Conservation (phyloP, 768 basidiomycete species). For the Boletus tomentosulus region DNA sequence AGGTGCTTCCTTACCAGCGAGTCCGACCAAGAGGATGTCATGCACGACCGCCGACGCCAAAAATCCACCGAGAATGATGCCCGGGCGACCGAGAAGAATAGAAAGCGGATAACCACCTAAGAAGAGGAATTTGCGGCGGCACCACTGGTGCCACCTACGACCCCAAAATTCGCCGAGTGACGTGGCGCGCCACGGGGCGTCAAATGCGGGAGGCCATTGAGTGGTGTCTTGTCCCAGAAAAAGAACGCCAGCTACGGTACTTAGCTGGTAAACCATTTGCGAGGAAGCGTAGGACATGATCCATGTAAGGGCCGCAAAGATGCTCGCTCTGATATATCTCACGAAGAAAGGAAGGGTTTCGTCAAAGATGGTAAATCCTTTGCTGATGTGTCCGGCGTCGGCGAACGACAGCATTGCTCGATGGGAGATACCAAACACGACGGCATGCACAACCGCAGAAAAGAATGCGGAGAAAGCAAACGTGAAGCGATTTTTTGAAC, state of each 20-base stretch:
- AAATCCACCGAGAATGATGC: neutral
- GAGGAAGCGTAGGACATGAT: slow-evolving; percentile 33
- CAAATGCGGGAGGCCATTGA: slow-evolving; percentile 33
- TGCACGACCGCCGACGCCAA: neutral
- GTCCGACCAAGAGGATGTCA: slow-evolving; percentile 40
- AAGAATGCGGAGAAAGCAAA: slow-evolving; percentile 37
- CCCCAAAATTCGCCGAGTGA: slow-evolving; percentile 38
- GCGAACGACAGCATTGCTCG: slow-evolving; percentile 43
- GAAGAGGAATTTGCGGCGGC: slow-evolving; percentile 30
- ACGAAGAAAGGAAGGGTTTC: slow-evolving; percentile 22
- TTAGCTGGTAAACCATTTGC: slow-evolving; percentile 30
- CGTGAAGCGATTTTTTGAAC: slow-evolving; percentile 32
- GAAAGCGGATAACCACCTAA: neutral
- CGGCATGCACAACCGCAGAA: slow-evolving; percentile 34
- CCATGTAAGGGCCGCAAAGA: slow-evolving; percentile 38
- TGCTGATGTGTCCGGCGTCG: slow-evolving; percentile 22
- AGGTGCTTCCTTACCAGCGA: slow-evolving; percentile 45
- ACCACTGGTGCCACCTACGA: slow-evolving; percentile 37
- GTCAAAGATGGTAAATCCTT: slow-evolving; percentile 30
- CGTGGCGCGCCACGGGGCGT: slow-evolving; percentile 34
- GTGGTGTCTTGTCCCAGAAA: slow-evolving; percentile 28
- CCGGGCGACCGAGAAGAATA: neutral
- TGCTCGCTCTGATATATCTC: slow-evolving; percentile 37
- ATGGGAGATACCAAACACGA: slow-evolving; percentile 46
- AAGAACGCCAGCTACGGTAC: slow-evolving; percentile 21